Conservation (phyloP, 495 filamentous ascomycete species). For the Gamarada debralockiae region DNA sequence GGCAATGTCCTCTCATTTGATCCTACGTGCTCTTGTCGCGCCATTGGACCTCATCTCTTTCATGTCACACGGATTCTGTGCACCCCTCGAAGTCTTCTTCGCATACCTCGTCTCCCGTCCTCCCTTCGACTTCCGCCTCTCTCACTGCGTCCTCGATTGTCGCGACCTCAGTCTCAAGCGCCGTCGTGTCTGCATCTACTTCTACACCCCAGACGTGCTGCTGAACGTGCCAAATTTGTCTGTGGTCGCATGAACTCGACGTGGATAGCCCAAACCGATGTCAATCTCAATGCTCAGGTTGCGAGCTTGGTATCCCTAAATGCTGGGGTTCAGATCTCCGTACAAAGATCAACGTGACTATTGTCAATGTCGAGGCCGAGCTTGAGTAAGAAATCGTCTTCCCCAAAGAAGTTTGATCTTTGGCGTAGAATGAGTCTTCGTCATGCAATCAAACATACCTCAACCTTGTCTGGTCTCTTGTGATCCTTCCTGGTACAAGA, state of each 20-base stretch:
- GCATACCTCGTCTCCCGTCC: conserved; percentile 3
- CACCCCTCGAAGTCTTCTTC: neutral
- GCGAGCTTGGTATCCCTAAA: conserved; percentile 51
- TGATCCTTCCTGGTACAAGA: too few relatives aligned
- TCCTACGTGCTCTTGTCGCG: too few relatives aligned
- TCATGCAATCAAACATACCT: too few relatives aligned
- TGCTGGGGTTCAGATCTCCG: conserved; percentile 46
- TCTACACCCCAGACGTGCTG: conserved; percentile 44
- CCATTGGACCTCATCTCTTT: neutral
- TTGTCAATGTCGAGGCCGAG: conserved; percentile 49
- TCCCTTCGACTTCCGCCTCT: conserved; percentile 17
- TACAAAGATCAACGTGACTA: conserved; percentile 57
- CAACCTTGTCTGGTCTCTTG: too few relatives aligned
- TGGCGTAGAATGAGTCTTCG: neutral
- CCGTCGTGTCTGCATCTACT: conserved; percentile 1
- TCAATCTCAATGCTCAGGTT: conserved; percentile 53
- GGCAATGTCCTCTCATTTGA: too few relatives aligned
- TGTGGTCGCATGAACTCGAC: conserved; percentile 53
- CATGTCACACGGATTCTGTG: neutral
- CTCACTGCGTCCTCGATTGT: conserved; percentile 16
- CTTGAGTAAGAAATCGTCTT: conserved; percentile 33
- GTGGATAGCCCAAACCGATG: conserved; percentile 49
- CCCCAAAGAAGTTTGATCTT: neutral
- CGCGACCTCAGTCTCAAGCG: conserved; percentile 11
- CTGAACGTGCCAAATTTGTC: conserved; percentile 50